Evolutionary conservation across 1,284 basidiomycete genomes (phyloP).

Genomic region (Cutaneotrichosporon spelunceum): DNA sequence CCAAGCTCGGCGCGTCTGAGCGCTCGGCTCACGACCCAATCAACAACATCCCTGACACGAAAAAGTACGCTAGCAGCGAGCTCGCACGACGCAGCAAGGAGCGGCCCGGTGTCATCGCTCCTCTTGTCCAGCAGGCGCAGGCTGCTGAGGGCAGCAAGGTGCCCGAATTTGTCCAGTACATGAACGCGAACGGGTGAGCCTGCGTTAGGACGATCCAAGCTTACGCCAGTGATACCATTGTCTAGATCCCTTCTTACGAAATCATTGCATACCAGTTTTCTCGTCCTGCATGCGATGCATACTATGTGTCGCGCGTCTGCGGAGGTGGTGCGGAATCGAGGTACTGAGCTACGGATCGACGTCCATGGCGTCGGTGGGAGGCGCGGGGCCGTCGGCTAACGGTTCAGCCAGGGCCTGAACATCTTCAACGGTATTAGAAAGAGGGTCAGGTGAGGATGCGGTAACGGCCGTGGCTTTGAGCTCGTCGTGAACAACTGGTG

Average conservation of each 20-base stretch:
- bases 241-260: constrained; percentile 7
- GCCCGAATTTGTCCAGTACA: constrained; percentile 44
- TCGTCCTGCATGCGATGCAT: constrained; percentile 15
- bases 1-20: constrained; percentile 76
- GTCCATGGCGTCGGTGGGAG: constrained; percentile 12
- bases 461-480: background rate
- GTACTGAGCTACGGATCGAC: constrained; percentile 6
- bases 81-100: constrained; percentile 41
- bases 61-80: constrained; percentile 47
- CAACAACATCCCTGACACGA: constrained; percentile 50
- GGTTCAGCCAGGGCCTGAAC: background rate
- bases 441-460: background rate
- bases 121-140: constrained; percentile 43
- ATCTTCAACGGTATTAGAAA: background rate
- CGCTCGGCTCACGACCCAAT: constrained; percentile 51
- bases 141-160: constrained; percentile 32
- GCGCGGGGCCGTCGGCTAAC: background rate
- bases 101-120: constrained; percentile 48
- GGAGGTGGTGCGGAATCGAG: background rate
- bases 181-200: constrained; percentile 38
- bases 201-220: background rate
- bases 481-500: background rate
- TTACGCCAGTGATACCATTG: constrained; percentile 12
- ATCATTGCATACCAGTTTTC: constrained; percentile 7
- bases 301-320: background rate